Evolutionary conservation across 345 rosid species (phyloP).

Genomic region (Populus alba): DNA sequence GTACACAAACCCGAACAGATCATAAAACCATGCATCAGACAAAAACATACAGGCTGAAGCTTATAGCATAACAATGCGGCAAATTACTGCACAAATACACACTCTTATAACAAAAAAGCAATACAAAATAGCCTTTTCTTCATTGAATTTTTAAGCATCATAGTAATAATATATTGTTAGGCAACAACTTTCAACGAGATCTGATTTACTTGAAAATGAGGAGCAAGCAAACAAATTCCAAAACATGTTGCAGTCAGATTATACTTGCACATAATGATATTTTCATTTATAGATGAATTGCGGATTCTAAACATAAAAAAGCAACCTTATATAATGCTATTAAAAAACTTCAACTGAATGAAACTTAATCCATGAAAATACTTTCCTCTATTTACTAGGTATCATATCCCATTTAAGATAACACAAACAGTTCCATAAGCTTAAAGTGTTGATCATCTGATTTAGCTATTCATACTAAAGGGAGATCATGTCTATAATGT

Average conservation of each 20-base stretch:
- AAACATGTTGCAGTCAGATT: not conserved
- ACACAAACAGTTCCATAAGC: not conserved
- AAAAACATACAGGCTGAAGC: not conserved
- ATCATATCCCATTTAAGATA: not conserved
- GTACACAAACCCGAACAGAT: not conserved
- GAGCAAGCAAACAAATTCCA: not conserved
- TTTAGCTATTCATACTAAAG: not conserved
- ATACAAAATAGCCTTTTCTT: too few species aligned
- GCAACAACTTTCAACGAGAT: not conserved
- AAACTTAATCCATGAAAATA: not conserved
- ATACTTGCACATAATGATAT: not conserved
- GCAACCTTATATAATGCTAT: not conserved
- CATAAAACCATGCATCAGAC: not conserved
- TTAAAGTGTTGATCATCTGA: not conserved
- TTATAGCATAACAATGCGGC: not conserved
- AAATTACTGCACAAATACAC: not conserved
- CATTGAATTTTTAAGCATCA: not conserved
- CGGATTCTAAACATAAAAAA: not conserved
- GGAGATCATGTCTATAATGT: not conserved
- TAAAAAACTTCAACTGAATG: not conserved
- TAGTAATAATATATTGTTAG: not conserved
- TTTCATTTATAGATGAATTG: not conserved
- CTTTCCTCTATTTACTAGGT: not conserved
- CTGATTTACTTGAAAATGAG: not conserved
- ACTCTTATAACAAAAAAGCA: not conserved